Base-by-base conservation (phyloP, 2,329 filamentous ascomycete species). In the Nigrograna mackinnonii region DNA sequence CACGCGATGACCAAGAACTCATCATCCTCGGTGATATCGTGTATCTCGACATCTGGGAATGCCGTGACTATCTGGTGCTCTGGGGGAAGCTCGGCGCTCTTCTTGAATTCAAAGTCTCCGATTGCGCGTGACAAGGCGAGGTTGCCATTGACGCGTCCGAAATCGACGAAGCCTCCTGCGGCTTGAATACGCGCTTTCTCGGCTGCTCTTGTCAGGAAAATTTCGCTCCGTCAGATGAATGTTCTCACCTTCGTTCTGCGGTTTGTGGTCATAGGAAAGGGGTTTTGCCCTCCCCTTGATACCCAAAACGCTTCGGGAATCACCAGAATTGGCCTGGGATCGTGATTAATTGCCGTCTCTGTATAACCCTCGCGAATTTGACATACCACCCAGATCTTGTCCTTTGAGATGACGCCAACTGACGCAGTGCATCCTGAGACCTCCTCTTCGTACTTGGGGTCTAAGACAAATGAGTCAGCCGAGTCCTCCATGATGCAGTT, bases 41-140 rank as follows among this genome's bases (percentile, higher is more conserved):
- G 94, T 47, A 89, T 82, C 41, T 90, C 89, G 33, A 99, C 91
- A 67, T 99, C 94, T 17, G 94, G 94, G 72, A 86, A 97, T 5
- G 94, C 94, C 13, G 94, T 99, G 32, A 99, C 94, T 55, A 99
- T 97, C 72, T 99, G 94, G 67, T 95, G 89, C 75, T 99, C 94
- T n/a, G 94, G 94, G 3, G 92, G 86, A 35, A 99, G 84, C 65
- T 96, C 91, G 57, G 92, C 89, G 69, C 91, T 96, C 81, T 97
- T 97, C 82, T 99, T 99, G 82, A 99, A 99, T 70, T 99, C 94
- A 66, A 99, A 99, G 71, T 99, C 94, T 58, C 94, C 94, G 70
- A 99, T 96, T 59, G 94, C 94, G 70, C 94, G 88, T 49, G 94
- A 99, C 49, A 99, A 79, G 35, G 94, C 94, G 34, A 99, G 83